Conservation (phyloP, 2,329 filamentous ascomycete species). For the Colletotrichum spinosum region DNA sequence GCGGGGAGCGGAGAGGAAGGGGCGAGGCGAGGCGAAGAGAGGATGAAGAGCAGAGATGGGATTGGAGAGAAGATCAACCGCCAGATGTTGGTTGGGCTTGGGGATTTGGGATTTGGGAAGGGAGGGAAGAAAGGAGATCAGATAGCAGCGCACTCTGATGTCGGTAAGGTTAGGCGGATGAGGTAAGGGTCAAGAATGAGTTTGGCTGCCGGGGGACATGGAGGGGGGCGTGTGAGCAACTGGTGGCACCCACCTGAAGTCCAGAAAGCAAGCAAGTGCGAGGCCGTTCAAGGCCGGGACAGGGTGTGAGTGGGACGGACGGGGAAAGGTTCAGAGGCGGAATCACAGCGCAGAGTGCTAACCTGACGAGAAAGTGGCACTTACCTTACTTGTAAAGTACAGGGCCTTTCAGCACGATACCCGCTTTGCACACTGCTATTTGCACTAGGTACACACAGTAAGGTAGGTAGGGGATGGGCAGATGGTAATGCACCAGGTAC, state of each 20-base stretch:
- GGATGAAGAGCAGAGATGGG: constrained; percentile 20
- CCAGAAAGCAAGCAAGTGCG: background rate
- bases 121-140: constrained; percentile 20
- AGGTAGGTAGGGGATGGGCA: too few species aligned
- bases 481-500: too few species aligned
- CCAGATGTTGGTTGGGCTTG: constrained; percentile 25
- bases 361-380: too few species aligned
- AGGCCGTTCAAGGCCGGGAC: background rate
- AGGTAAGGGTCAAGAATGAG: constrained; percentile 16
- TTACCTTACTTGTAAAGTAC: too few species aligned
- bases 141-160: constrained; percentile 14
- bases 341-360: too few species aligned
- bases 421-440: too few species aligned
- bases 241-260: too few species aligned
- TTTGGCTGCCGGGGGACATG: too few species aligned
- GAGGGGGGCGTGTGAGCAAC: too few species aligned
- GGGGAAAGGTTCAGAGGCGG: background rate
- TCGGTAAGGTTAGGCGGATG: constrained; percentile 19
- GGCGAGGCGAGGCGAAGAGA: background rate
- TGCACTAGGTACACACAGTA: too few species aligned
- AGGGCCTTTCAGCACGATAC: too few species aligned
- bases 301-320: background rate
- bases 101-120: constrained; percentile 33
- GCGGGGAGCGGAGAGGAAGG: constrained; percentile 6
- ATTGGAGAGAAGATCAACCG: constrained; percentile 27